Base-by-base conservation (phyloP, 1,139 yeast genomes). In the Citeromyces hawaiiensis region DNA sequence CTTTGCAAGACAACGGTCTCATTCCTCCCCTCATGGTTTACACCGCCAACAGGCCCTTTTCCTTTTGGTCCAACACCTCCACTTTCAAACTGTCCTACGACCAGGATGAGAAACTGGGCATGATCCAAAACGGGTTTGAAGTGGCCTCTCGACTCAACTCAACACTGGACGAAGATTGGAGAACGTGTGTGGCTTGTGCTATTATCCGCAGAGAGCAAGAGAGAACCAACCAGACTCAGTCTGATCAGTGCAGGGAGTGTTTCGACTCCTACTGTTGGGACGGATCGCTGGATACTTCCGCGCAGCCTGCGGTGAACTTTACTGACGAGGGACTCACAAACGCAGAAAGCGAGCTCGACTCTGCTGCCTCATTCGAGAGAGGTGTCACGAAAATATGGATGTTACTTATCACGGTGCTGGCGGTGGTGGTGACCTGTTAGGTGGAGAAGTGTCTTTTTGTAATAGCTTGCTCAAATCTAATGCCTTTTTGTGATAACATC, bases 161-260 rank as follows among this genome's bases (percentile, higher is more conserved):
- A 36, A 82, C 96, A 4, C 61, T 79, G 35, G 94, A 83, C 51
- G 57, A 64, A 2, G 80, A 81, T 41, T 87, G 87, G 80, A 67
- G 72, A 40, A 71, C 81, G 6, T 87, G 96, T 66, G 72, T 87
- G 40, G 85, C 88, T 1, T 87, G 97, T 66, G 96, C 96, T 7
- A 74, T 87, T 40, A 67, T 87, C 43, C 80, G 86, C 59, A 76
- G 96, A 56, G 76, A 81, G 41, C 80, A 81, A 54, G 94, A 86
- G 61, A 71, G 94, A 51, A 61, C 68, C 38, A 79, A 81, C 29
- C 57, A 68, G 25, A 65, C 70, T 15, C 79, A 77, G 45, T 70
- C 87, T 6, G 76, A 70, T 2, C 87, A 82, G 54, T 88, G 96
- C 66, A 59, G 71, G 45, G 46, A 62, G 40, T 88, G 97, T 59